These are phyloP conservation scores for Cyberlindnera mrakii DNA, from an alignment of 805 yeast species.

Conservation along the genomic window DNA sequence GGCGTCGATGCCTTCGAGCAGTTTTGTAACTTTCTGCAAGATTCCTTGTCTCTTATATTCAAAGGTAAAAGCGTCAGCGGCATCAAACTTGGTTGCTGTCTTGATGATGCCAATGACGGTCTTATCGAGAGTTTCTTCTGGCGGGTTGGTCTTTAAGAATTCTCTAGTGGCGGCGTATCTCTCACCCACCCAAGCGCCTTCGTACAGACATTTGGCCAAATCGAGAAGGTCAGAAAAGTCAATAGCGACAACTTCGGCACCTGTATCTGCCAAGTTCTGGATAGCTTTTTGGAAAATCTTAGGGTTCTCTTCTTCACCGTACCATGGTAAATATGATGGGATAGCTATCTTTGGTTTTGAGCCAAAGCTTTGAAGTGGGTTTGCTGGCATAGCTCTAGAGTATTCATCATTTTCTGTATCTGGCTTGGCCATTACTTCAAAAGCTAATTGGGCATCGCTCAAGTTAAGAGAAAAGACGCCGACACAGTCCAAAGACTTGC, in stretches of 20 bases:
- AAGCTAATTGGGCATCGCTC: conserved; percentile 76
- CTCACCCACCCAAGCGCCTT: conserved; percentile 99
- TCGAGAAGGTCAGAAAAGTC: conserved; percentile 75
- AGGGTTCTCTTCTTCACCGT: conserved; percentile 74
- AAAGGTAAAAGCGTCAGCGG: conserved; percentile 75
- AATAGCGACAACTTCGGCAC: conserved; percentile 54
- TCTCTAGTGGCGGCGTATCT: conserved; percentile 79
- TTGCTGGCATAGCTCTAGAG: conserved; percentile 67
- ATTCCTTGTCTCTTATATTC: conserved; percentile 86
- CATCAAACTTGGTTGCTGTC: conserved; percentile 72
- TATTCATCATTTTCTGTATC: conserved; percentile 71
- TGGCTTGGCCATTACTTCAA: conserved; percentile 62
- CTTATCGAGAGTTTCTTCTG: conserved; percentile 70
- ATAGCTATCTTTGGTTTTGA: conserved; percentile 64
- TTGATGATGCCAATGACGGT: conserved; percentile 71
- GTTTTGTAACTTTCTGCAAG: conserved; percentile 52
- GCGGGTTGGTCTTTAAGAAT: conserved; percentile 65
- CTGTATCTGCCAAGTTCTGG: conserved; percentile 40
- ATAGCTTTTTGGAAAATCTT: conserved; percentile 60
- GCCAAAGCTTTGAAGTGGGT: conserved; percentile 57
- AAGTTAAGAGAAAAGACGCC: conserved; percentile 76
- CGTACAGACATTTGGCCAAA: conserved; percentile 83
- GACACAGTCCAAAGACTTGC: conserved; percentile 89
- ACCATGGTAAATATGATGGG: conserved; percentile 73
- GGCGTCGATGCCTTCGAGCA: conserved; percentile 61